These are phyloP conservation scores for Entomophthora muscae DNA, from an alignment of 371 early-diverging fungal species.

Conservation along the genomic window DNA sequence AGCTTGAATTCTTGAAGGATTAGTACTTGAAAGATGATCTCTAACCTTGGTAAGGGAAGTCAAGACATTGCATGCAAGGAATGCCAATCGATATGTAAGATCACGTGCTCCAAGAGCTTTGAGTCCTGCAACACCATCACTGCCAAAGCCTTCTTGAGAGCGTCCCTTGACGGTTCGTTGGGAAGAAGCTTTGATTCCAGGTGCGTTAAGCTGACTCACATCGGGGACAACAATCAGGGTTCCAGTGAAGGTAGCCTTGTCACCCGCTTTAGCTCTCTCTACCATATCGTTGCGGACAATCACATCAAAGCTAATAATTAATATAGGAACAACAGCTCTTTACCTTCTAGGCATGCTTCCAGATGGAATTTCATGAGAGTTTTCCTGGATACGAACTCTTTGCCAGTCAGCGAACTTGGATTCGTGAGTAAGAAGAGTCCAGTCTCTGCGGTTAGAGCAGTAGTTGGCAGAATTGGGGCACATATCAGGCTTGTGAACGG, in stretches of 20 bases:
- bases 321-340: slow-evolving; percentile 8
- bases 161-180: slow-evolving; percentile 37
- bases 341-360: slow-evolving; percentile 95
- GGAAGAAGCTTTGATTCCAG: slow-evolving; percentile 39
- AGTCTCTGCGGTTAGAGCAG: slow-evolving; percentile 57
- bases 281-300: slow-evolving; percentile 92
- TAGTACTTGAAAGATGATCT: slow-evolving; percentile 1
- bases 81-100: slow-evolving; percentile 77
- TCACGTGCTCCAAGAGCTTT: slow-evolving; percentile 83
- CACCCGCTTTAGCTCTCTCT: slow-evolving; percentile 96
- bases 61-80: slow-evolving; percentile 72
- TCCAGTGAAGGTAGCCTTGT: slow-evolving; percentile 85
- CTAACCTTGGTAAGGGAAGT: slow-evolving; percentile 28
- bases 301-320: slow-evolving; percentile 65
- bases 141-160: slow-evolving; percentile 40
- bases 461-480: slow-evolving; percentile 78
- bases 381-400: slow-evolving; percentile 95
- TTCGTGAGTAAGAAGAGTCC: slow-evolving; percentile 70
- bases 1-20: slow-evolving; percentile 21
- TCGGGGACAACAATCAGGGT: slow-evolving; percentile 92
- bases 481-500: slow-evolving; percentile 66
- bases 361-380: slow-evolving; percentile 90
- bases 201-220: slow-evolving; percentile 56
- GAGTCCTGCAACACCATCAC: slow-evolving; percentile 71
- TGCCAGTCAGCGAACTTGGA: slow-evolving; percentile 97